Conservation (phyloP, 2,329 filamentous ascomycete genomes). For the Xylariaceae sp. region DNA sequence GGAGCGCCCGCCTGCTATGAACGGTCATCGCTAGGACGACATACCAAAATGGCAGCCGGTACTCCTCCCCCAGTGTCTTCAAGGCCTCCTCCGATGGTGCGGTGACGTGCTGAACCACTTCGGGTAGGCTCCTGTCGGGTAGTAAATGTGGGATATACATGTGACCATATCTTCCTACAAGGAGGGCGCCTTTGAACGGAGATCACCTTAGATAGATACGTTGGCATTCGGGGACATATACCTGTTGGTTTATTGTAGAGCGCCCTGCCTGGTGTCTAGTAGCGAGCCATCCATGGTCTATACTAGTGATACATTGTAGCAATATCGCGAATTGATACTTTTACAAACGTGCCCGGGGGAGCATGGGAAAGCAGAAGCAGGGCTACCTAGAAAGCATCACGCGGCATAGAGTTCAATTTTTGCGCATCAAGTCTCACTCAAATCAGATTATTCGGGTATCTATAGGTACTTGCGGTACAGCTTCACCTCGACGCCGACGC, state of each 20-base stretch:
- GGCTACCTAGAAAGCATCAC: neutral
- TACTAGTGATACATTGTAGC: constrained; percentile 24
- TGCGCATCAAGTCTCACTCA: too few species aligned
- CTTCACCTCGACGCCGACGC: constrained; percentile 19
- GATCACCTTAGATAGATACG: neutral
- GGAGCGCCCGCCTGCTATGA: constrained; percentile 36
- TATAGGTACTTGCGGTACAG: neutral
- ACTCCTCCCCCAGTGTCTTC: constrained; percentile 11
- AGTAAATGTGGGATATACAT: neutral
- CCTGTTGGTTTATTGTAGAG: neutral
- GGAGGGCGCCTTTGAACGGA: neutral
- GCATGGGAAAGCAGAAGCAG: neutral
- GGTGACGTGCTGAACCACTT: neutral
- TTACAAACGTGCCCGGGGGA: neutral
- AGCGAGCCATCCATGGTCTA: constrained; percentile 15
- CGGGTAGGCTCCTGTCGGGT: neutral
- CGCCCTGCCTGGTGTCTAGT: neutral
- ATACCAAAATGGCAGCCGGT: constrained; percentile 20
- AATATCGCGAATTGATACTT: constrained; percentile 25
- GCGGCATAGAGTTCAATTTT: neutral
- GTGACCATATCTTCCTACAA: neutral
- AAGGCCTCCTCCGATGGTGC: constrained; percentile 9
- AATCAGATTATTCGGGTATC: constrained; percentile 3
- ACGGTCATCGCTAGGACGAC: constrained; percentile 36
- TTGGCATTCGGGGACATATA: neutral